These are phyloP conservation scores for Cylindrodendrum hubeiense DNA, from an alignment of 2,329 filamentous ascomycete species.

Conservation along the genomic window DNA sequence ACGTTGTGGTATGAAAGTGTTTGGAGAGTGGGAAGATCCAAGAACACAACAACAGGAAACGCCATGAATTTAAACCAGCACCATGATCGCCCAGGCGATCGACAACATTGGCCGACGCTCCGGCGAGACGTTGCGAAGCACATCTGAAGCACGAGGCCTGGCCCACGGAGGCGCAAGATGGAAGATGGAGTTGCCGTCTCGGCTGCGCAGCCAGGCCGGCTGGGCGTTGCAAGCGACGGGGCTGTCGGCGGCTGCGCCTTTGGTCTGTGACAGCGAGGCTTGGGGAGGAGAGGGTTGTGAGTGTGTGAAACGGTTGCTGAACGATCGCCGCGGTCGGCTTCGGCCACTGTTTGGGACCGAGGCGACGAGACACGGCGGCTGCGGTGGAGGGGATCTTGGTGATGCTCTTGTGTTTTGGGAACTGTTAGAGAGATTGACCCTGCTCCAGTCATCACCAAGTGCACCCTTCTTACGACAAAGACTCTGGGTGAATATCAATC, in stretches of 20 bases:
- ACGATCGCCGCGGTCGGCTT: constrained; percentile 25
- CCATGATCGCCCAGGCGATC: constrained; percentile 5
- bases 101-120: constrained; percentile 11
- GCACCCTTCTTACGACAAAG: neutral
- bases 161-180: constrained; percentile 20
- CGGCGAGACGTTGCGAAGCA: constrained; percentile 35
- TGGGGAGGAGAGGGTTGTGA: neutral
- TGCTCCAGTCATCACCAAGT: too few relatives aligned
- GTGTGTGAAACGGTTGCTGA: constrained; percentile 21
- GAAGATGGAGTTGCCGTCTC: constrained; percentile 38
- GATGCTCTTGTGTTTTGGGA: neutral
- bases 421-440: neutral
- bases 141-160: constrained; percentile 41
- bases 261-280: constrained; percentile 2
- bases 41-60: constrained; percentile 42
- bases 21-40: constrained; percentile 37
- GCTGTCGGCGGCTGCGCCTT: neutral
- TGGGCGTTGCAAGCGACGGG: neutral
- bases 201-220: constrained; percentile 1
- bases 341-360: constrained; percentile 14
- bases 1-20: constrained; percentile 29
- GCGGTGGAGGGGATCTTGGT: neutral
- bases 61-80: constrained; percentile 56
- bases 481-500: neutral
- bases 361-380: neutral